A percentile compares a stretch with the other conserved stretches of the same genome.
phyloP scores from a whole-genome alignment of 768 basidiomycete species.

The Russula foetens region DNA sequence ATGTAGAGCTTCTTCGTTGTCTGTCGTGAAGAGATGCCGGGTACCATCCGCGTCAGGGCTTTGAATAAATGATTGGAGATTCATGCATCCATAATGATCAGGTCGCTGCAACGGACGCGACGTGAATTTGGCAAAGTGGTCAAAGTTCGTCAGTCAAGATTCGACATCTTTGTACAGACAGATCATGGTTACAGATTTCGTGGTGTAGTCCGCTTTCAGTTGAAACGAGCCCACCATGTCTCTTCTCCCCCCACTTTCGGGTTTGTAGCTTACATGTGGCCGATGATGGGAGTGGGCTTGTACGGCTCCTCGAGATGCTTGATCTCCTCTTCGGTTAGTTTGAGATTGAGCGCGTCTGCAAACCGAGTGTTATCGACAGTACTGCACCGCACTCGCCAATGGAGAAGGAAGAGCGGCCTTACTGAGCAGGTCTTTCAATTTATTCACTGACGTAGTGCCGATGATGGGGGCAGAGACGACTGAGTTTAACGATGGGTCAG shows the following conservation, averaged over 20 bases:
- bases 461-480: conserved; percentile 31
- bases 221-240: too few species aligned
- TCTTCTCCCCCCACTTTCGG: neutral
- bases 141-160: neutral
- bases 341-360: conserved; percentile 28
- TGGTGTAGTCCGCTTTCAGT: neutral
- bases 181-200: neutral
- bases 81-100: neutral
- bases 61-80: too few species aligned
- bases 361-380: neutral
- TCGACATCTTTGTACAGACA: neutral
- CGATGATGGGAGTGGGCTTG: conserved; percentile 16
- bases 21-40: neutral
- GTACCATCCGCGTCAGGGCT: too few species aligned
- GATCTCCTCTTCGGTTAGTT: conserved; percentile 35
- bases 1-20: neutral
- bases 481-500: neutral
- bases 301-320: conserved; percentile 35
- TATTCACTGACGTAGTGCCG: conserved; percentile 29
- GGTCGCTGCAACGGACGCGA: neutral
- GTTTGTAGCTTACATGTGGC: neutral
- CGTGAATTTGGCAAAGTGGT: neutral
- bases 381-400: neutral
- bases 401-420: neutral
- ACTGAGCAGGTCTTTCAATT: conserved; percentile 29